phyloP scores from a whole-genome alignment of 306 rosid genomes.

The Dalbergia oliveri region DNA sequence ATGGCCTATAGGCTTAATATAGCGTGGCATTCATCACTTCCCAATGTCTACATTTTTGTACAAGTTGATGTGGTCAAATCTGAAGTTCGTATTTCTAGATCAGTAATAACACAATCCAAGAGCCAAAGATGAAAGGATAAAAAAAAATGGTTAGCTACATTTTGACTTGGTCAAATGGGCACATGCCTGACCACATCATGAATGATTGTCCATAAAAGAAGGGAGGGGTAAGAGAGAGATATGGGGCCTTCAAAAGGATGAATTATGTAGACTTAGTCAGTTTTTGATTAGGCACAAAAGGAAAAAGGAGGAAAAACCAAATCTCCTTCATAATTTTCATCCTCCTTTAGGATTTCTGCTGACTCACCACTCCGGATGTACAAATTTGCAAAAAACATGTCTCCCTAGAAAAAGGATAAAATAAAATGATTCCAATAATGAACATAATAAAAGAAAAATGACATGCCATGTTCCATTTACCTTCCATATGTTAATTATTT shows the following conservation, averaged over 20 bases:
- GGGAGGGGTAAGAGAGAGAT: slow-evolving; percentile 3
- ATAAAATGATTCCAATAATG: slow-evolving; percentile 21
- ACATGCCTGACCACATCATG: slow-evolving; percentile 40
- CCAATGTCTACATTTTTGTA: slow-evolving; percentile 39
- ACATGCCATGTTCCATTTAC: slow-evolving; percentile 18
- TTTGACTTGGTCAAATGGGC: slow-evolving; percentile 70
- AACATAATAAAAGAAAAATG: not conserved
- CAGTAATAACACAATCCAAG: slow-evolving; percentile 30
- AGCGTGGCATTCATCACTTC: slow-evolving; percentile 42
- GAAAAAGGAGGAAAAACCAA: slow-evolving; percentile 27
- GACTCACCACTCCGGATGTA: slow-evolving; percentile 12
- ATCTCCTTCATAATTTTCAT: slow-evolving; percentile 20
- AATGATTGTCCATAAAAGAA: slow-evolving; percentile 47
- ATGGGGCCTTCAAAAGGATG: slow-evolving; percentile 42
- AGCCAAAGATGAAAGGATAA: slow-evolving; percentile 41
- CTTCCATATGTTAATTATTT: not conserved
- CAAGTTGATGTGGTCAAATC: slow-evolving; percentile 43
- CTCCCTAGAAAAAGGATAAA: slow-evolving; percentile 28
- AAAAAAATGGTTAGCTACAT: slow-evolving; percentile 32
- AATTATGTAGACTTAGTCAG: slow-evolving; percentile 41
- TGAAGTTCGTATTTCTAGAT: slow-evolving; percentile 42
- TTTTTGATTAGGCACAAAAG: slow-evolving; percentile 35
- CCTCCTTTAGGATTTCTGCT: slow-evolving; percentile 39
- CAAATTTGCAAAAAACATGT: slow-evolving; percentile 34
- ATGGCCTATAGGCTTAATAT: slow-evolving; percentile 1